A percentile compares a stretch with the other conserved stretches of the same genome.
phyloP scores from a whole-genome alignment of 441 rosid genomes.

The Pelargonium citronellum region DNA sequence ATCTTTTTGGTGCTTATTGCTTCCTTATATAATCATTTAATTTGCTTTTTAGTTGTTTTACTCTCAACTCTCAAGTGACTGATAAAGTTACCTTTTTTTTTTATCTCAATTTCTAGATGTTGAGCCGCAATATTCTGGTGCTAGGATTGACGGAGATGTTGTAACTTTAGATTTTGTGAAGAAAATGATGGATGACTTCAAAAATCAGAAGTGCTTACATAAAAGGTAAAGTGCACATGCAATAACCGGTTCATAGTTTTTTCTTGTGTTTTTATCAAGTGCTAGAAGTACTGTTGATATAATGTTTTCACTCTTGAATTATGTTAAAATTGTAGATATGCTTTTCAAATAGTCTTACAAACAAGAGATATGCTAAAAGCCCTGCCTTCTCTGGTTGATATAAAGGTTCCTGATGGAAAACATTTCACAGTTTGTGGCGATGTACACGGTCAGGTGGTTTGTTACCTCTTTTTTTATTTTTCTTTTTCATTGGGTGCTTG shows the following conservation, averaged over 20 bases:
- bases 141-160: constrained; percentile 80
- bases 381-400: constrained; percentile 79
- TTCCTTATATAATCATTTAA: neutral
- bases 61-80: neutral
- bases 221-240: constrained; percentile 46
- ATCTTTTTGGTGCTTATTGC: neutral
- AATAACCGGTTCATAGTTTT: constrained; percentile 15
- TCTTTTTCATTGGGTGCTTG: neutral
- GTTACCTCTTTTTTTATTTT: constrained; percentile 3
- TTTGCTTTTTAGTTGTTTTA: neutral
- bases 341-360: constrained; percentile 87
- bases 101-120: constrained; percentile 48
- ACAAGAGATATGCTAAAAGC: constrained; percentile 64
- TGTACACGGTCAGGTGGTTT: constrained; percentile 94
- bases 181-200: constrained; percentile 91
- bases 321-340: constrained; percentile 53
- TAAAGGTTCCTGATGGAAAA: constrained; percentile 57
- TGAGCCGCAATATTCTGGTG: constrained; percentile 91
- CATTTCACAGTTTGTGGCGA: constrained; percentile 95
- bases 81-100: constrained; percentile 21
- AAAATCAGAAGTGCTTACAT: constrained; percentile 75
- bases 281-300: neutral
- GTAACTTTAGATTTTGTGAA: constrained; percentile 83
- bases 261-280: neutral
- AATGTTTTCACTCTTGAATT: constrained; percentile 16